phyloP scores from a whole-genome alignment of 768 basidiomycete genomes.

The Baorangia bicolor region DNA sequence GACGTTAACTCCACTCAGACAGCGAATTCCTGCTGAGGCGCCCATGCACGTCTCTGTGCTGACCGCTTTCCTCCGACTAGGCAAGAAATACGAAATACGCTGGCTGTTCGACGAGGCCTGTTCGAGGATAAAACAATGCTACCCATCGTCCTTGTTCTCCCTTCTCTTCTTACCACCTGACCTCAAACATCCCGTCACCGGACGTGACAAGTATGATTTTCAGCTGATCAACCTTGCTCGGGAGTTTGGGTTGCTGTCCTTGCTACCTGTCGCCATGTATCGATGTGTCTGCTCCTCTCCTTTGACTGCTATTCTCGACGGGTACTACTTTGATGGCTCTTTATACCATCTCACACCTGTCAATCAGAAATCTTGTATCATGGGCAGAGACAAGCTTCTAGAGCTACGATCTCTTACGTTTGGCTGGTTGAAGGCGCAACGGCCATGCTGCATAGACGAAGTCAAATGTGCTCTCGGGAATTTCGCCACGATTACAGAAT shows the following conservation, averaged over 20 bases:
- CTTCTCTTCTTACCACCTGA: slow-evolving; percentile 24
- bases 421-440: slow-evolving; percentile 16
- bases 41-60: slow-evolving; percentile 23
- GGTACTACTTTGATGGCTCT: slow-evolving; percentile 21
- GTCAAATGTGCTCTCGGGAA: slow-evolving; percentile 22
- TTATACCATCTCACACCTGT: slow-evolving; percentile 15
- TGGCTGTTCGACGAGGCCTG: slow-evolving; percentile 25
- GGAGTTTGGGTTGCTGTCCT: slow-evolving; percentile 23
- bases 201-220: slow-evolving; percentile 26
- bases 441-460: slow-evolving; percentile 18
- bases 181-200: slow-evolving; percentile 19
- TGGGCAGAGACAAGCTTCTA: slow-evolving; percentile 24
- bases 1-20: slow-evolving; percentile 15
- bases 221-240: slow-evolving; percentile 25
- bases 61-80: slow-evolving; percentile 23
- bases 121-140: slow-evolving; percentile 21
- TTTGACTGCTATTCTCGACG: slow-evolving; percentile 22
- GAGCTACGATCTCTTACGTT: slow-evolving; percentile 22
- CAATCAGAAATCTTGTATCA: slow-evolving; percentile 25
- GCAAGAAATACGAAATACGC: slow-evolving; percentile 25
- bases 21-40: slow-evolving; percentile 18
- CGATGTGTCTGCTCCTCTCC: slow-evolving; percentile 20
- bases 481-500: slow-evolving; percentile 20
- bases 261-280: slow-evolving; percentile 26
- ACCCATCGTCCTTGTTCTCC: slow-evolving; percentile 24